Evolutionary conservation across 345 rosid species (phyloP).

Genomic region (Pugionium cornutum): DNA sequence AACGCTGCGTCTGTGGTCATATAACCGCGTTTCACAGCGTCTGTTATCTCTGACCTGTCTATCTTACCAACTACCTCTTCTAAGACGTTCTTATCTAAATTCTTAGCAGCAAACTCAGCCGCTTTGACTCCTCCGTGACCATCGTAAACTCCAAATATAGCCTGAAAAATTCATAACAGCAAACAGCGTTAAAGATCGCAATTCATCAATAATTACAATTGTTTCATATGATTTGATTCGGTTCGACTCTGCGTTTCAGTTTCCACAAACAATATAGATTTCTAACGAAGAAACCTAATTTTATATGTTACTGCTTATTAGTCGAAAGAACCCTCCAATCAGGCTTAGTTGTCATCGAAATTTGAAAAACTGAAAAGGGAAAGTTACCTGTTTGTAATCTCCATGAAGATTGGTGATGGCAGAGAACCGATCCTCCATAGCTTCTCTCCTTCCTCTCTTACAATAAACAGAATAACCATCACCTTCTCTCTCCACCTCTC

Average conservation of each 20-base stretch:
- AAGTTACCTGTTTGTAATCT: slow-evolving; percentile 64
- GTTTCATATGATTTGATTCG: no score
- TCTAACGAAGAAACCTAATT: not conserved
- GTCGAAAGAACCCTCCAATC: not conserved
- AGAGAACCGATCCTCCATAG: slow-evolving; percentile 93
- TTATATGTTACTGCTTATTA: not conserved
- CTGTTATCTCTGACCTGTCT: slow-evolving; percentile 44
- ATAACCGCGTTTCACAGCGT: slow-evolving; percentile 73
- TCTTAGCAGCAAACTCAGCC: slow-evolving; percentile 75
- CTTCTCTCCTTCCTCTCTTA: slow-evolving; percentile 84
- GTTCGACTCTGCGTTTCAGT: not conserved
- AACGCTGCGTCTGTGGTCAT: slow-evolving; percentile 72
- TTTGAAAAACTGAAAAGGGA: not conserved
- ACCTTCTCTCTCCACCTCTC: slow-evolving; percentile 61
- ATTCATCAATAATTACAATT: not conserved
- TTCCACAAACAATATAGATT: not conserved
- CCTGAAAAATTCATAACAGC: slow-evolving; percentile 42
- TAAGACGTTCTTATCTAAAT: slow-evolving; percentile 65
- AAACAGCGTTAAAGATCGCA: slow-evolving; percentile 14
- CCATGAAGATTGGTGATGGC: slow-evolving; percentile 56
- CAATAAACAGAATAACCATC: slow-evolving; percentile 75
- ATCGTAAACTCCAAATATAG: slow-evolving; percentile 79
- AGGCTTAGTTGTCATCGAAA: not conserved
- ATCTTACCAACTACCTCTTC: slow-evolving; percentile 44
- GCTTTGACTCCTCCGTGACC: slow-evolving; percentile 94